Percentiles rank a stretch among this genome's conserved stretches.
phyloP scores from a whole-genome alignment of 331 rosid genomes.

The Prunus yedoensis region DNA sequence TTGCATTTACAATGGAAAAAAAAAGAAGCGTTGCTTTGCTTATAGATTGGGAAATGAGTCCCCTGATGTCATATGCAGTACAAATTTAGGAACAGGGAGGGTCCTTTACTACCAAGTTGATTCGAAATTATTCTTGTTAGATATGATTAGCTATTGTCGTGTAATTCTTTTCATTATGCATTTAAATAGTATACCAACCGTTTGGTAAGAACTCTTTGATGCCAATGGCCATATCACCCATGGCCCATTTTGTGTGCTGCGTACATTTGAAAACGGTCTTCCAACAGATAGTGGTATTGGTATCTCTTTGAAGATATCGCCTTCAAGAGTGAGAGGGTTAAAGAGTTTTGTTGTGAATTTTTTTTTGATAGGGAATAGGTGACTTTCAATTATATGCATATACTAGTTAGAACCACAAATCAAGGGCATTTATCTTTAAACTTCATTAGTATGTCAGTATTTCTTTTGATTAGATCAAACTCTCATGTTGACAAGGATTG shows the following conservation, averaged over 20 bases:
- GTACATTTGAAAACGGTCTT: not conserved
- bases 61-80: not conserved
- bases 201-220: slow-evolving; percentile 1
- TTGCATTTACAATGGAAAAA: not conserved
- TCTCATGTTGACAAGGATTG: too few relatives aligned
- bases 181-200: not conserved
- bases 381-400: not conserved
- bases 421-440: not conserved
- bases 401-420: not conserved
- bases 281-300: not conserved
- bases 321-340: too few relatives aligned
- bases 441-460: too few relatives aligned
- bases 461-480: too few relatives aligned
- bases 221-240: not conserved
- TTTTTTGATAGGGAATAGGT: not conserved
- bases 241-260: not conserved
- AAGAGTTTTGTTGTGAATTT: not conserved
- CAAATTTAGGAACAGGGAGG: not conserved
- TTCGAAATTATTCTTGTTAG: not conserved
- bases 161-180: not conserved
- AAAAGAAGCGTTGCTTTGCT: too few relatives aligned
- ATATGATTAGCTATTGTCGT: not conserved
- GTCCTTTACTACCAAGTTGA: not conserved
- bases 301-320: not conserved
- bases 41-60: not conserved